Evolutionary conservation across 2,329 filamentous ascomycete genomes (phyloP), one percentile per base, ranked within the genome.

Genomic region (Talaromyces sp.): DNA sequence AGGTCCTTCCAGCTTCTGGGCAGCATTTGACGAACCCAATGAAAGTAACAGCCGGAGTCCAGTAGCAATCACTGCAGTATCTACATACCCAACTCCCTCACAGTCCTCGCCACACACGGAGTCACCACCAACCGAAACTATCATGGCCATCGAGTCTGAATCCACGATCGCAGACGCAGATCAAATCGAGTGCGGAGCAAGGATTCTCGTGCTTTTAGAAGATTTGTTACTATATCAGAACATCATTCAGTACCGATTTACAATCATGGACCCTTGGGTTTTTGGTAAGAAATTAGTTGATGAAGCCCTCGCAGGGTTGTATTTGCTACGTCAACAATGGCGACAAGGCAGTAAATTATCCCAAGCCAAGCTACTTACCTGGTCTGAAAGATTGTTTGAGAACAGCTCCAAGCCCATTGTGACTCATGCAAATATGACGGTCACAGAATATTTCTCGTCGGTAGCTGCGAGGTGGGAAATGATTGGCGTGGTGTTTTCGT

Each of bases 1-100:
- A 31, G 70, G 70, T 11, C 66, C 70, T 2, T 70, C 70, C 8
- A 69, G 68, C 45, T 69, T 68, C 58, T 68, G 67, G 27, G 68
- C 67, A 17, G 63, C 67, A 8, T 68, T 71, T 50, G 62, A 63
- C 13, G 66, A 69, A n/a, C 61, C 61, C 8, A 52, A 61, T 43
- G 58, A 65, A 27, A n/a, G 52, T n/a, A 59, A 25, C 17, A 59
- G 56, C 33, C 64, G 43, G 15, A 27, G 37, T 27, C 10, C 47
- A n/a, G 41, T 37, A 13, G 31, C 15, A 25, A 33, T 37, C 35
- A 33, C 52, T 3, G 10, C 22, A 37, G 22, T 25, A 27, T 41
- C 50, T 5, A 17, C 52, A 19, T 19, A 54, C 13, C 22, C 50
- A 22, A 43, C 49, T 15, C 49, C 49, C 2, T 35, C 61, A 13